Conservation (phyloP, 768 basidiomycete genomes). For the Amanita exitialis region DNA sequence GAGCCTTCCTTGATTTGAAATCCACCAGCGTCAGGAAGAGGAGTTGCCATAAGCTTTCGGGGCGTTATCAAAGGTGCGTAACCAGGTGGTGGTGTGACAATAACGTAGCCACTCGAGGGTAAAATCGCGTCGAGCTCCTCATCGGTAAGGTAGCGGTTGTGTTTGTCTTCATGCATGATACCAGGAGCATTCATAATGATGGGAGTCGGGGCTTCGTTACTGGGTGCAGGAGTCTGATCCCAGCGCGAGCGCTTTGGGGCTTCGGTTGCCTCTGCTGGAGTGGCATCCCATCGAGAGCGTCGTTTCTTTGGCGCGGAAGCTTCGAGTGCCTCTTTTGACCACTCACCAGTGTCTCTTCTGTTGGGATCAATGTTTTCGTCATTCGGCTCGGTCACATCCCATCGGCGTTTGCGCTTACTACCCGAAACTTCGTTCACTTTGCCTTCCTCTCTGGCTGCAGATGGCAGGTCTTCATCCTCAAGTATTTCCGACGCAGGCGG, state of each 20-base stretch:
- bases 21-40: slow-evolving; percentile 56
- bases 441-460: slow-evolving; percentile 38
- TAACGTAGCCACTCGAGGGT: slow-evolving; percentile 77
- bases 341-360: slow-evolving; percentile 49
- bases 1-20: slow-evolving; percentile 97
- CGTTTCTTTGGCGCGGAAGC: slow-evolving; percentile 80
- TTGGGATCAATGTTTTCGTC: slow-evolving; percentile 63
- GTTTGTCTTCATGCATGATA: slow-evolving; percentile 88
- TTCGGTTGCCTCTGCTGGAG: slow-evolving; percentile 67
- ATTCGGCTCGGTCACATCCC: slow-evolving; percentile 59
- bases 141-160: slow-evolving; percentile 92
- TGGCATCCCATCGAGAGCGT: slow-evolving; percentile 93
- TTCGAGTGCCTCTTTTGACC: slow-evolving; percentile 69
- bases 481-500: slow-evolving; percentile 77
- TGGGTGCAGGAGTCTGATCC: slow-evolving; percentile 82
- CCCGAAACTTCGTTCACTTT: slow-evolving; percentile 26
- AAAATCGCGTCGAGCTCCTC: slow-evolving; percentile 92
- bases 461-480: slow-evolving; percentile 61
- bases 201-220: slow-evolving; percentile 54
- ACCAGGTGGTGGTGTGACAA: slow-evolving; percentile 90
- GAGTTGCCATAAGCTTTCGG: slow-evolving; percentile 50
- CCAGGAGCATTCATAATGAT: slow-evolving; percentile 87
- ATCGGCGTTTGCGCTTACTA: slow-evolving; percentile 67
- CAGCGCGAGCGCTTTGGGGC: slow-evolving; percentile 89
- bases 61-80: slow-evolving; percentile 74